Conservation (phyloP, 2,329 filamentous ascomycete genomes). For the Decorospora gaudefroyi region DNA sequence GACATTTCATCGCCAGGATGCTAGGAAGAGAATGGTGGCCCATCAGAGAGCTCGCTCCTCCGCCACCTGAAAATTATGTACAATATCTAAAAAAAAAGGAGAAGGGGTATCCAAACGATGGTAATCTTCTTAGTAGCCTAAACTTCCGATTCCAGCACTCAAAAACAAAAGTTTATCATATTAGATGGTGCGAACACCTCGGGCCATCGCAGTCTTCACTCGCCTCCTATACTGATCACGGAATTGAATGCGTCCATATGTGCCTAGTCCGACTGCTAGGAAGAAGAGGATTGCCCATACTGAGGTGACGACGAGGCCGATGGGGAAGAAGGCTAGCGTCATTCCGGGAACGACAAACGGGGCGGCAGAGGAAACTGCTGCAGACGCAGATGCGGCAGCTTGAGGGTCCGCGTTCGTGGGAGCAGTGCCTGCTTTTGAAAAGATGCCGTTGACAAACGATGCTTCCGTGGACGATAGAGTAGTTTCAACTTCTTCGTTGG, state of each 20-base stretch:
- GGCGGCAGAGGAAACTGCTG: constrained; percentile 47
- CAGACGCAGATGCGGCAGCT: constrained; percentile 44
- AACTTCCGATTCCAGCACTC: constrained; percentile 5
- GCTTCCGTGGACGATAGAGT: constrained; percentile 72
- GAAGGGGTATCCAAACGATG: constrained; percentile 24
- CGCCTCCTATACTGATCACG: constrained; percentile 65
- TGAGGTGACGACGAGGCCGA: constrained; percentile 68
- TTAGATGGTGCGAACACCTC: constrained; percentile 45
- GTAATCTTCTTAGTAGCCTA: constrained; percentile 19
- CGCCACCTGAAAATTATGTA: constrained; percentile 25
- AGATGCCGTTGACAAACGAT: constrained; percentile 71
- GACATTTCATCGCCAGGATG: constrained; percentile 5
- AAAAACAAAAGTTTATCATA: neutral
- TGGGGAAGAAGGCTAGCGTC: constrained; percentile 69
- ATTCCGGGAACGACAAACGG: constrained; percentile 73
- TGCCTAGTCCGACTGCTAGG: constrained; percentile 63
- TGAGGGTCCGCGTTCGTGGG: constrained; percentile 56
- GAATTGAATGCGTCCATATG: constrained; percentile 68
- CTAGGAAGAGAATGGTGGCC: neutral
- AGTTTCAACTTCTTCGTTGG: constrained; percentile 61
- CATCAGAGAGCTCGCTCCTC: constrained; percentile 4
- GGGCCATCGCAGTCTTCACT: constrained; percentile 49
- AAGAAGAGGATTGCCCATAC: constrained; percentile 64
- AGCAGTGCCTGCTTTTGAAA: constrained; percentile 59
- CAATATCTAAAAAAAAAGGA: constrained; percentile 22